phyloP scores from a whole-genome alignment of 2,329 filamentous ascomycete species.

The Nemania sp. region DNA sequence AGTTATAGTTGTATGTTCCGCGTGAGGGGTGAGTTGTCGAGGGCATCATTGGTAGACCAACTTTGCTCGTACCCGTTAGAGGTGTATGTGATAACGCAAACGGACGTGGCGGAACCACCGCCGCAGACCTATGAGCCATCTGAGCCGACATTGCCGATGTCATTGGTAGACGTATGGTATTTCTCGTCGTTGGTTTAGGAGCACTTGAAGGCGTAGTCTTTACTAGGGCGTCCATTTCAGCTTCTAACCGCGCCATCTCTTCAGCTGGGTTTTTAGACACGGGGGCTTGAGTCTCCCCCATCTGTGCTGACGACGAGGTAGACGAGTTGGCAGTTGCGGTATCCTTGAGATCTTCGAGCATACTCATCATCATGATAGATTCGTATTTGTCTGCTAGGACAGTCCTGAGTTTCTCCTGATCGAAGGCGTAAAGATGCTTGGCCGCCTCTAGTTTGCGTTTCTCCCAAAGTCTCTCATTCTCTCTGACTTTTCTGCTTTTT shows the following conservation, averaged over 20 bases:
- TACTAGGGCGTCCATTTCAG: constrained; percentile 11
- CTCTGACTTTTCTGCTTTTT: neutral
- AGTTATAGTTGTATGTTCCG: too few species aligned
- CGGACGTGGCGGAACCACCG: neutral
- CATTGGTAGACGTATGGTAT: neutral
- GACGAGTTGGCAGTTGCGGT: neutral
- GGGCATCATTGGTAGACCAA: neutral
- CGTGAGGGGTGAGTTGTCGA: neutral
- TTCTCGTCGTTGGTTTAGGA: neutral
- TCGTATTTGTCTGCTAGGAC: constrained; percentile 36
- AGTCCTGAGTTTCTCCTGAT: constrained; percentile 35
- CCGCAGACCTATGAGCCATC: neutral
- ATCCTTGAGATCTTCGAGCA: constrained; percentile 16
- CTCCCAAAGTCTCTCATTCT: constrained; percentile 24
- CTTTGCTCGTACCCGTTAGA: neutral
- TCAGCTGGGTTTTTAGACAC: constrained; percentile 7
- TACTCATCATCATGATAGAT: constrained; percentile 35
- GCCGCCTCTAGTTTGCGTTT: constrained; percentile 25
- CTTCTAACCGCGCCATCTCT: constrained; percentile 16
- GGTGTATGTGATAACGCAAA: neutral
- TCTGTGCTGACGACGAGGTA: constrained; percentile 5
- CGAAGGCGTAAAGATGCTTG: constrained; percentile 33
- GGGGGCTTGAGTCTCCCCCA: neutral
- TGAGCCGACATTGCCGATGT: neutral
- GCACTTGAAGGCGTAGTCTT: neutral